These are phyloP conservation scores for Cicer bijugum DNA, from an alignment of 306 rosid genomes.

Conservation along the genomic window DNA sequence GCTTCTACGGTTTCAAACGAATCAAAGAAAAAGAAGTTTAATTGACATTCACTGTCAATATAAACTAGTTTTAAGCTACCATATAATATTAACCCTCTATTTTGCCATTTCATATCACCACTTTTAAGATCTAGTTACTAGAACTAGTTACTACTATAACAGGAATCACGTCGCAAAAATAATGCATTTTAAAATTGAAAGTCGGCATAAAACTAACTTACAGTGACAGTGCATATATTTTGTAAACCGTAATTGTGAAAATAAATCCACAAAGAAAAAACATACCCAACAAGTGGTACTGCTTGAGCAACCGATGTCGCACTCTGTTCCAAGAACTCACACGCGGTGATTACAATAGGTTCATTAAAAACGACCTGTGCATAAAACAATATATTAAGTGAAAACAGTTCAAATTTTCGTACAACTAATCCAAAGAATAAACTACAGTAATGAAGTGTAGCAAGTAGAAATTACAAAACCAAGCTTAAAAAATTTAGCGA, in stretches of 20 bases:
- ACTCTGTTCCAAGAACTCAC: slow-evolving; percentile 94
- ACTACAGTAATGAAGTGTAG: slow-evolving; percentile 13
- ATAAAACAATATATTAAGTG: slow-evolving; percentile 14
- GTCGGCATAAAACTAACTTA: no score
- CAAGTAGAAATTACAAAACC: background rate
- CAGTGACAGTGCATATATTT: no score
- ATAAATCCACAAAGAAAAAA: background rate
- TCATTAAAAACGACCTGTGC: slow-evolving; percentile 88
- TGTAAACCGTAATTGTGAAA: no score
- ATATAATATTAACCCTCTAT: no score
- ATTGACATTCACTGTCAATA: no score
- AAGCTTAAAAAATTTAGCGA: no score
- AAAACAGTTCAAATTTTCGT: slow-evolving; percentile 11
- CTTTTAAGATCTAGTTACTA: no score
- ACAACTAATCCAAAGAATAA: background rate
- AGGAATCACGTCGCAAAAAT: no score
- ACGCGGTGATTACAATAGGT: slow-evolving; percentile 85
- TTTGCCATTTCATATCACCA: no score
- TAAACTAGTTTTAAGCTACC: no score
- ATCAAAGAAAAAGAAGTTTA: background rate
- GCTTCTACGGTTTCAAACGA: slow-evolving; percentile 4
- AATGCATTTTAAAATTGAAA: no score
- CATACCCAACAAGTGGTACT: slow-evolving; percentile 85
- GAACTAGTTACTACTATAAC: no score
- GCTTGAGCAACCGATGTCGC: slow-evolving; percentile 82